phyloP scores from a whole-genome alignment of 495 filamentous ascomycete species.

The Lentithecium fluviatile region DNA sequence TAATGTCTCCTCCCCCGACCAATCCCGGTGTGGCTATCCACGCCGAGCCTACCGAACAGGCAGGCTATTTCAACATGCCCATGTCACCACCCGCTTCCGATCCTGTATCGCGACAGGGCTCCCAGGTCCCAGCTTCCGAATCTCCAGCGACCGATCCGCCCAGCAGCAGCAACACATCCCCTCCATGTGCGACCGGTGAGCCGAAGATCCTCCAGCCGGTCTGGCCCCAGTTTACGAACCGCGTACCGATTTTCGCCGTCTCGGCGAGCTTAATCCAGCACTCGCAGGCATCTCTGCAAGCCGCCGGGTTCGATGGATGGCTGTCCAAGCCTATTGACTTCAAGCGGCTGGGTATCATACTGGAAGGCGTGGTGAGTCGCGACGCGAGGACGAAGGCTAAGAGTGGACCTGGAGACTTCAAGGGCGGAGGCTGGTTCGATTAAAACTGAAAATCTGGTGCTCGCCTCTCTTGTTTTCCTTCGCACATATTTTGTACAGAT shows the following conservation, averaged over 20 bases:
- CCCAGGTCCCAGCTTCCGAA: neutral
- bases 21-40: neutral
- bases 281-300: slow-evolving; percentile 1
- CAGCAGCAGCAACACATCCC: no score
- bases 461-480: no score
- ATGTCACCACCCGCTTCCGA: neutral
- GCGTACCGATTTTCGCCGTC: slow-evolving; percentile 25
- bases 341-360: neutral
- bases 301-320: slow-evolving; percentile 28
- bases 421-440: slow-evolving; percentile 15
- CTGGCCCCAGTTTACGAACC: neutral
- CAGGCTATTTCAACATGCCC: neutral
- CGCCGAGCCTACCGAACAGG: neutral
- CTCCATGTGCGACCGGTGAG: no score
- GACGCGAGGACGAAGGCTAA: slow-evolving; percentile 1
- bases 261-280: slow-evolving; percentile 18
- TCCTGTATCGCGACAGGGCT: neutral
- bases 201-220: no score
- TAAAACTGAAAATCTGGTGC: no score
- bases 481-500: no score
- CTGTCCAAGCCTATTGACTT: slow-evolving; percentile 25
- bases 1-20: neutral
- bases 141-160: neutral
- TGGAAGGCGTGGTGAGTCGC: neutral
- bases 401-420: neutral